Evolutionary conservation across 139 green algal genomes (phyloP), one percentile per base, ranked within the genome.

Genomic region (Closterium sp.): DNA sequence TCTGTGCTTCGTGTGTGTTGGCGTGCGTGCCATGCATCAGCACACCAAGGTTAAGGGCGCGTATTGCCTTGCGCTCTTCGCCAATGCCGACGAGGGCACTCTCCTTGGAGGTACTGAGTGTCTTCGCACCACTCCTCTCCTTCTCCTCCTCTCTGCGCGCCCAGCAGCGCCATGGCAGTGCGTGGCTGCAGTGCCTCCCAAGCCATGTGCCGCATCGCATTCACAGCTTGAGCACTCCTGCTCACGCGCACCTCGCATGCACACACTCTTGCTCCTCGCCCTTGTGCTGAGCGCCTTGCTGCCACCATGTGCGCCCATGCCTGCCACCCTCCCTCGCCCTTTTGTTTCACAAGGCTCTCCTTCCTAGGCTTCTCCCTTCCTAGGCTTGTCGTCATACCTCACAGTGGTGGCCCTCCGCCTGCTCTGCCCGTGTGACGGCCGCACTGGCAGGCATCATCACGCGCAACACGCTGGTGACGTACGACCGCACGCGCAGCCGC

Each of bases 61-160:
- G 84, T 98, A 98, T 91, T 99, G 97, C 95, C 91, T 99, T 83
- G 97, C 97, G 23, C 81, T 99, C 1, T 98, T 99, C 91, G 96
- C 98, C 95, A 98, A 99, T 90, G 95, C 93, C 1, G 32, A 86
- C 1, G 43, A 91, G 34, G 97, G 97, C n/a, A 97, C 96, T 4
- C 94, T 99, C 10, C 93, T 99, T 12, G 97, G 97, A n/a, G 97
- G 96, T 93, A 69, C 10, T 12, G 12, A 12, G 23, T 16, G 23
- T 16, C 43, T 16, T 16, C 8, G 43, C 43, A 69, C 43, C 43
- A 12, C 43, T 12, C 43, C 43, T 69, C 10, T 69, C 43, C 43
- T 25, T 1, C 43, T 25, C 23, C 43, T 69, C 43, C 4, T 69
- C 43, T 2, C 43, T 69, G 21, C 8, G 1, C 12, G 3, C 9